phyloP scores from a whole-genome alignment of 768 basidiomycete genomes.

The Pleurotus platypus region DNA sequence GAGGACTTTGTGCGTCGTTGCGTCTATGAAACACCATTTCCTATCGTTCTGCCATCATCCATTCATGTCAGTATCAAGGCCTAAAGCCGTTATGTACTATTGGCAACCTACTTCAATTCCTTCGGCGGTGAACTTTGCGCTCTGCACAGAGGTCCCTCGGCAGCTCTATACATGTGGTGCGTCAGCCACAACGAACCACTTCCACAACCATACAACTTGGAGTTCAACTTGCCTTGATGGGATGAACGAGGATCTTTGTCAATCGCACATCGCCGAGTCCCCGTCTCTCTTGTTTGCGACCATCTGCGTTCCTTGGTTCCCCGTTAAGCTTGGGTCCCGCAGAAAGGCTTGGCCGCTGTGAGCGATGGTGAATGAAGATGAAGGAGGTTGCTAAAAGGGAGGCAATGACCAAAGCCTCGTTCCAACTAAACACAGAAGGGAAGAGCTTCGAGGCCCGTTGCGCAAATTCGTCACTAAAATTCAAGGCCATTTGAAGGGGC shows the following conservation, averaged over 20 bases:
- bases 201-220: background rate
- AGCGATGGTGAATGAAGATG: background rate
- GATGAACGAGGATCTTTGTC: slow-evolving; percentile 60
- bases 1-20: slow-evolving; percentile 45
- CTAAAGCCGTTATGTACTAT: too few species aligned
- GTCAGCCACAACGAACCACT: background rate
- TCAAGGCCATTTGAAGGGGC: background rate
- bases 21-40: slow-evolving; percentile 66
- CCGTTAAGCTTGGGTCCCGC: background rate
- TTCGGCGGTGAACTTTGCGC: slow-evolving; percentile 51
- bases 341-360: background rate
- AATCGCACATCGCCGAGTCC: slow-evolving; percentile 36
- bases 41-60: slow-evolving; percentile 55
- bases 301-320: background rate
- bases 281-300: background rate
- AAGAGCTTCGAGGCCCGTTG: background rate
- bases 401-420: background rate
- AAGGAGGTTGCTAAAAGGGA: background rate
- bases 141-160: slow-evolving; percentile 57
- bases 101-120: slow-evolving; percentile 57
- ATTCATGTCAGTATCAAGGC: background rate
- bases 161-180: slow-evolving; percentile 50
- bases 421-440: background rate
- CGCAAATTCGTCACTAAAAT: background rate
- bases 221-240: slow-evolving; percentile 52